Conservation (phyloP, 228 moss, liverwort and hornwort genomes). For the Sphagnum fallax region DNA sequence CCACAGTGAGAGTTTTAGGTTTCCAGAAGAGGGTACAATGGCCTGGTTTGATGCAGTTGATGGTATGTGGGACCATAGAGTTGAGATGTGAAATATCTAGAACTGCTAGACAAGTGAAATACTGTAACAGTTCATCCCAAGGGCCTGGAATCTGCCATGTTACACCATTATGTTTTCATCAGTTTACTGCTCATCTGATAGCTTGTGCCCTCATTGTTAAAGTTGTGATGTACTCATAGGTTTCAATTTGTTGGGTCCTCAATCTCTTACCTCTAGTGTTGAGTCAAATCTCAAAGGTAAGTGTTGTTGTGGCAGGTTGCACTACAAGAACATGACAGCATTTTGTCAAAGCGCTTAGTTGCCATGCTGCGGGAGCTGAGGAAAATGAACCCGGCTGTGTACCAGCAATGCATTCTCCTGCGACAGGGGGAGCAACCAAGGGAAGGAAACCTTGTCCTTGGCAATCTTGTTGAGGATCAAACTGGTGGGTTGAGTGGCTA, state of each 20-base stretch:
- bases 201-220: neutral
- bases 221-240: neutral
- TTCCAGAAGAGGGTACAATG: neutral
- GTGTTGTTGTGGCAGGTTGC: constrained; percentile 30
- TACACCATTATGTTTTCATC: too few species aligned
- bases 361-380: constrained; percentile 41
- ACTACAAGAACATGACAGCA: constrained; percentile 51
- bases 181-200: neutral
- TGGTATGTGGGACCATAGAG: too few species aligned
- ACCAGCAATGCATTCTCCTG: constrained; percentile 61
- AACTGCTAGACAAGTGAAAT: too few species aligned
- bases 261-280: too few species aligned
- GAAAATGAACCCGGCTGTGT: constrained; percentile 43
- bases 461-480: constrained; percentile 83
- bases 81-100: too few species aligned
- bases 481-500: constrained; percentile 62
- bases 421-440: constrained; percentile 93
- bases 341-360: constrained; percentile 57
- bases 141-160: too few species aligned
- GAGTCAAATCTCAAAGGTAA: too few species aligned
- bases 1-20: neutral
- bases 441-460: constrained; percentile 71
- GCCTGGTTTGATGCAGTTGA: too few species aligned
- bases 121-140: too few species aligned
- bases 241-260: too few species aligned